Conservation (phyloP, 2,329 filamentous ascomycete genomes). For the Beauveria sp. region DNA sequence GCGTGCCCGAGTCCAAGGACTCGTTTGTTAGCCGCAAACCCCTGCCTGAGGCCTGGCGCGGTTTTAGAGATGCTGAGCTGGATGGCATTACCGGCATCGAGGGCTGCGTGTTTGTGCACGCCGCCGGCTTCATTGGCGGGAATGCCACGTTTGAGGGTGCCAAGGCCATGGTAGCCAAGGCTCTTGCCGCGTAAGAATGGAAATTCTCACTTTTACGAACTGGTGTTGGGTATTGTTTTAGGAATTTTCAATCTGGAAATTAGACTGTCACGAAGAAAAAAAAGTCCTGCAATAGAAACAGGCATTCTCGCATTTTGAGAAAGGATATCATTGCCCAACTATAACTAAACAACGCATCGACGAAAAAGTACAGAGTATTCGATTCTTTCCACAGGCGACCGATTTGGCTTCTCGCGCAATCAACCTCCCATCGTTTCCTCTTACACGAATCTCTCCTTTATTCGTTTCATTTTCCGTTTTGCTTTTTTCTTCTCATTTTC, state of each 20-base stretch:
- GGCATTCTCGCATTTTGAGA: not conserved
- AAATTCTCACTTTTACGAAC: not conserved
- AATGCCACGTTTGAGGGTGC: conserved; percentile 88
- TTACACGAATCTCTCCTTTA: not conserved
- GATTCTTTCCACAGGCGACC: not conserved
- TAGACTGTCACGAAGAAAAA: too few relatives aligned
- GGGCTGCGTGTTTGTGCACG: conserved; percentile 87
- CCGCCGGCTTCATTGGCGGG: conserved; percentile 90
- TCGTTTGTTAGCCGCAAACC: conserved; percentile 90
- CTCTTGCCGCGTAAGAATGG: conserved; percentile 39
- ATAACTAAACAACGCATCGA: not conserved
- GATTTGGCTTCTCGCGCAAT: not conserved
- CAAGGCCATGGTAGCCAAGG: conserved; percentile 75
- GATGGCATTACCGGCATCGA: conserved; percentile 61
- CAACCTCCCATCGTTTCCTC: not conserved
- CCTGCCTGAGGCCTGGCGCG: conserved; percentile 85
- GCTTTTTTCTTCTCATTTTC: not conserved
- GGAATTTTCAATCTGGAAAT: not conserved
- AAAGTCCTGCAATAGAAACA: not conserved
- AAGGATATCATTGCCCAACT: not conserved
- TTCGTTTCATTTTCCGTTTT: not conserved
- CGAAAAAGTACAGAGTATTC: not conserved
- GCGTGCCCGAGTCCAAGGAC: conserved; percentile 75
- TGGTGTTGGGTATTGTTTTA: not conserved
- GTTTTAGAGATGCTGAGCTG: conserved; percentile 78